A percentile compares a stretch with the other conserved stretches of the same genome.
These are phyloP conservation scores for Penicillium malachiteum DNA, from an alignment of 495 filamentous ascomycete genomes.

Conservation along the genomic window DNA sequence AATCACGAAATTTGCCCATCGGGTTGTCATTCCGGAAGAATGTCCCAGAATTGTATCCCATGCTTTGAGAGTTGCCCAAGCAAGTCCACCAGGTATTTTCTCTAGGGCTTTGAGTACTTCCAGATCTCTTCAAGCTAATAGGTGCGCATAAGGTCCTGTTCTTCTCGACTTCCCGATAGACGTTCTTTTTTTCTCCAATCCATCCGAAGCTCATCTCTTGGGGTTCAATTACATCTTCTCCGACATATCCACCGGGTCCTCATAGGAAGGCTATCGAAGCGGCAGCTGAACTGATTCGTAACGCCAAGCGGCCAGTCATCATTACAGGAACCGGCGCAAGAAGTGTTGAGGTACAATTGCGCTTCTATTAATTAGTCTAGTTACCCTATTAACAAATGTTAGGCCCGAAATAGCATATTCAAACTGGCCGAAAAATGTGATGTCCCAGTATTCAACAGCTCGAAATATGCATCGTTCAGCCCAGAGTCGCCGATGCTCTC, in stretches of 20 bases:
- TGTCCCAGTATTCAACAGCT: constrained; percentile 26
- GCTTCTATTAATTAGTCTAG: background rate
- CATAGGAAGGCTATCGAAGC: constrained; percentile 16
- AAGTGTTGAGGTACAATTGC: constrained; percentile 5
- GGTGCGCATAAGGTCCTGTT: constrained; percentile 16
- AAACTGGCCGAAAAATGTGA: constrained; percentile 14
- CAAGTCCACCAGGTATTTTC: constrained; percentile 26
- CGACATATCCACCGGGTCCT: constrained; percentile 20
- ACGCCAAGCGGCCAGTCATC: constrained; percentile 20
- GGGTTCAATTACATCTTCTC: constrained; percentile 28
- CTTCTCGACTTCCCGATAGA: constrained; percentile 32
- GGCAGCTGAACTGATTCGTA: constrained; percentile 13
- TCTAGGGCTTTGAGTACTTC: background rate
- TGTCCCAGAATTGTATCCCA: constrained; percentile 26
- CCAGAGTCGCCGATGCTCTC: constrained; percentile 13
- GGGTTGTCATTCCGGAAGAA: constrained; percentile 26
- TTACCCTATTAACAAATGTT: background rate
- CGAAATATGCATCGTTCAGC: constrained; percentile 15
- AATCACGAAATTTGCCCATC: constrained; percentile 31
- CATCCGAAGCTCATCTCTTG: constrained; percentile 26
- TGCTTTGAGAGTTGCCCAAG: constrained; percentile 25
- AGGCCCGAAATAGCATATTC: constrained; percentile 17
- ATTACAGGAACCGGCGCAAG: constrained; percentile 27
- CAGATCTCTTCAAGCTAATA: background rate
- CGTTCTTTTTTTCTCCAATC: constrained; percentile 26